Evolutionary conservation across 2,329 filamentous ascomycete genomes (phyloP), one percentile per base, ranked within the genome.

Genomic region (Colletotrichum graminicola): DNA sequence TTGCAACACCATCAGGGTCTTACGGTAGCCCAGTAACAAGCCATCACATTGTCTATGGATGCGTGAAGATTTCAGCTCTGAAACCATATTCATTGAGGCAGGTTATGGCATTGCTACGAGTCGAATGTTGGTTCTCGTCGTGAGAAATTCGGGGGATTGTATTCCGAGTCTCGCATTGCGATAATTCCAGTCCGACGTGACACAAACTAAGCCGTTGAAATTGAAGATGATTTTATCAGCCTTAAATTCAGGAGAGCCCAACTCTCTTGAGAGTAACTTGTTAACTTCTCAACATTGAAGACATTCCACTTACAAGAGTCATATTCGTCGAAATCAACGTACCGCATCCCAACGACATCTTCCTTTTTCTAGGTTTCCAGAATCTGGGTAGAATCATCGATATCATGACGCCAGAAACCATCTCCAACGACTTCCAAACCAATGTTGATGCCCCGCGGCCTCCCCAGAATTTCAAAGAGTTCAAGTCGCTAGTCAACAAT

Each of bases 341-440:
- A 32, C 32, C 32, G 32, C 32, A 32, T 32, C 36, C 36, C 11
- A 16, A 12, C 2, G 7, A 1, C 3, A 39, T 39, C 36, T 12
- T 59, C 29, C 39, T 21, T 43, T 5, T 43, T 18, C 23, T 59
- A 45, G 3, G n/a, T 36, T 7, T 23, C 23, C 5, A 32, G 11
- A 34, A 36, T 23, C 29, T 61, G n/a, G 18, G 8, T 21, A 16
- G 10, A 26, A 59, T 8, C 32, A 18, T 18, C 26, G 16, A 39
- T 26, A 71, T 8, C 2, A 71, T 71, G 67, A 51, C 56, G 51
- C 63, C 63, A 36, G 34, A 49, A 23, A 57, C 45, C 8, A 23
- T 51, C 18, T n/a, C 49, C 10, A 56, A 51, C 43, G 10, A 51
- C 12, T 16, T 23, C 2, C 47, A 23, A 12, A 45, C 21, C 41